Evolutionary conservation across 78 protist species (phyloP), one percentile per base, ranked within the genome.

Genomic region (Polysphondylium violaceum): DNA sequence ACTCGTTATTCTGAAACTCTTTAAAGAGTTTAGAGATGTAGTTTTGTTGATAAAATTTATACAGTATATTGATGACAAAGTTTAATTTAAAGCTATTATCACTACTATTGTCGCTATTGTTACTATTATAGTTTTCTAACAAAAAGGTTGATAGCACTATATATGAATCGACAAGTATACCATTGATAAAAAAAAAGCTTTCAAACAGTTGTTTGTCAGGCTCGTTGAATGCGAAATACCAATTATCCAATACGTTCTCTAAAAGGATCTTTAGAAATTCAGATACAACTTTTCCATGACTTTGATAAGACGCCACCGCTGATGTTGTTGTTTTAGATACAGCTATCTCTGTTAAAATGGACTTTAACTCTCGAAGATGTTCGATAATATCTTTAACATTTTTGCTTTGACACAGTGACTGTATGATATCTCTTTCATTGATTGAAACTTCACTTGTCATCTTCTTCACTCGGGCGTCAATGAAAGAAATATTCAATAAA

Each of bases 211-310:
- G 41, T 51, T 56, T 78, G 8, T 78, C 73, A 59, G 35, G 21
- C 16, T 63, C 88, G n/a, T 53, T 50, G 64, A 78, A 64, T 51
- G 76, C 88, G 19, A 38, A 63, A 53, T 65, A 78, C 88, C 88
- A 78, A 65, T 67, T 50, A 16, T 44, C 59, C 3, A 72, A 29
- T 4, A 72, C 78, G 21, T 72, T 72, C 35, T 44, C 59, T 2
- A 72, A 50, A 21, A 72, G 33, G 16, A 72, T 21, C 27, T 72
- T 72, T 50, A 72, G 33, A 7, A 72, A 33, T 27, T n/a, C n/a
- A n/a, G 53, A 68, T 29, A 40, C 36, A 33, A 68, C 36, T 21
- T 6, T 33, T 50, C 58, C 17, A 23, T 36, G 40, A 72, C 50
- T 72, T 4, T 50, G n/a, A n/a, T n/a, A n/a, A n/a, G n/a, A n/a